Evolutionary conservation across 2,329 filamentous ascomycete species (phyloP).

Genomic region (Clonostachys solani): DNA sequence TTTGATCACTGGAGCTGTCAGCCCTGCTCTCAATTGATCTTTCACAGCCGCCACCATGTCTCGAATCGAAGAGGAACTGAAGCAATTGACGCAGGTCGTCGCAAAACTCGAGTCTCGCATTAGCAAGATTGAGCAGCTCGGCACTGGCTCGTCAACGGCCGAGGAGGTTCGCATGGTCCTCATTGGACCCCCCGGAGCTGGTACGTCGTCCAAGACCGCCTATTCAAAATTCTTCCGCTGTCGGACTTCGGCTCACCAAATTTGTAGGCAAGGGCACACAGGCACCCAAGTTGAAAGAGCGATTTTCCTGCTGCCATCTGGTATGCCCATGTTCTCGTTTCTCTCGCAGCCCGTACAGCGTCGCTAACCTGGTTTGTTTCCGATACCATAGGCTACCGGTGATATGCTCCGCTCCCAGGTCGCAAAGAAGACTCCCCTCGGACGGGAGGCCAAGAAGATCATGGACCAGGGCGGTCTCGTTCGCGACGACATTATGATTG

Average conservation of each 20-base stretch:
- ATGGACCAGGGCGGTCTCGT: constrained; percentile 98
- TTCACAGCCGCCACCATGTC: constrained; percentile 62
- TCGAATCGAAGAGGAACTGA: constrained; percentile 79
- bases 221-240: constrained; percentile 3
- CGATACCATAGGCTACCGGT: constrained; percentile 71
- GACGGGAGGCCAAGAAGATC: constrained; percentile 98
- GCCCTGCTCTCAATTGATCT: constrained; percentile 1
- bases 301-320: constrained; percentile 94
- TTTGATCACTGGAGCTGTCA: background rate
- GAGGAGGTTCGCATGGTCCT: constrained; percentile 90
- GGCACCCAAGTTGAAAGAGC: constrained; percentile 96
- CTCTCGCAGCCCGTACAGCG: background rate
- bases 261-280: constrained; percentile 92
- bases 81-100: constrained; percentile 81
- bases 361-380: background rate
- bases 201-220: constrained; percentile 48
- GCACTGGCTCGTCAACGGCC: constrained; percentile 48
- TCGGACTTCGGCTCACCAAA: constrained; percentile 1
- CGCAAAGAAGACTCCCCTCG: constrained; percentile 91
- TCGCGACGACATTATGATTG: constrained; percentile 98
- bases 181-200: constrained; percentile 95
- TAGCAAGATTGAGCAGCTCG: constrained; percentile 74
- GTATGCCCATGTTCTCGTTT: constrained; percentile 45
- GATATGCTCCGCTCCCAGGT: constrained; percentile 99
- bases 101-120: constrained; percentile 81